Evolutionary conservation across 306 rosid genomes (phyloP).

Genomic region (Spatholobus suberectus): DNA sequence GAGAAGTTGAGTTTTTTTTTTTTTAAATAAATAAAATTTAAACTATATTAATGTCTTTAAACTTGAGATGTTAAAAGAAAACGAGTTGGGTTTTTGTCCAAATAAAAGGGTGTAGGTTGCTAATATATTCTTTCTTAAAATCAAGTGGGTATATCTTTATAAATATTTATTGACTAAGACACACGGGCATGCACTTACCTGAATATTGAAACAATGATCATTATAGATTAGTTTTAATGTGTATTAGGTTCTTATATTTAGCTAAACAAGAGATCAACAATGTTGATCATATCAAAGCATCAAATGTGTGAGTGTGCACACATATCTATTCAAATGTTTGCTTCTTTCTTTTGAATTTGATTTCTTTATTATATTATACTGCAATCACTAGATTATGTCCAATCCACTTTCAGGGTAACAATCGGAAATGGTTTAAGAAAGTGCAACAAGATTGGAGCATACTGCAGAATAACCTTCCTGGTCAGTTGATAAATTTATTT

Average conservation of each 20-base stretch:
- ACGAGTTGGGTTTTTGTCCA: background rate
- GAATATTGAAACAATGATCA: background rate
- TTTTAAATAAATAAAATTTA: background rate
- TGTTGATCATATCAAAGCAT: conserved; percentile 8
- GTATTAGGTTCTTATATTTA: conserved; percentile 30
- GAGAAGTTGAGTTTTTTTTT: no score
- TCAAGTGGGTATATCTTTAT: background rate
- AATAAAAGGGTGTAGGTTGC: background rate
- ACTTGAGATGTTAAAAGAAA: background rate
- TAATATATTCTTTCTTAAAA: background rate
- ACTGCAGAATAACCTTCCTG: conserved; percentile 96
- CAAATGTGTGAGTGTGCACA: background rate
- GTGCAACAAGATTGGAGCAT: conserved; percentile 99
- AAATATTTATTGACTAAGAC: conserved; percentile 13
- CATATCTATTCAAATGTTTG: background rate
- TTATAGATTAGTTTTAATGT: conserved; percentile 10
- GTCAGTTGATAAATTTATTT: conserved; percentile 53
- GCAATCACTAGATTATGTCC: conserved; percentile 31
- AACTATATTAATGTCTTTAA: background rate
- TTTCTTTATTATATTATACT: conserved; percentile 30
- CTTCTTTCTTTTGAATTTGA: conserved; percentile 39
- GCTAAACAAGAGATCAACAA: conserved; percentile 12
- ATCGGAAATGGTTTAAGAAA: conserved; percentile 89
- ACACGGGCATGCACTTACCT: conserved; percentile 2
- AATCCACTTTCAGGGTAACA: conserved; percentile 62